phyloP scores from a whole-genome alignment of 305 asterid species.

The Fraxinus greggii region DNA sequence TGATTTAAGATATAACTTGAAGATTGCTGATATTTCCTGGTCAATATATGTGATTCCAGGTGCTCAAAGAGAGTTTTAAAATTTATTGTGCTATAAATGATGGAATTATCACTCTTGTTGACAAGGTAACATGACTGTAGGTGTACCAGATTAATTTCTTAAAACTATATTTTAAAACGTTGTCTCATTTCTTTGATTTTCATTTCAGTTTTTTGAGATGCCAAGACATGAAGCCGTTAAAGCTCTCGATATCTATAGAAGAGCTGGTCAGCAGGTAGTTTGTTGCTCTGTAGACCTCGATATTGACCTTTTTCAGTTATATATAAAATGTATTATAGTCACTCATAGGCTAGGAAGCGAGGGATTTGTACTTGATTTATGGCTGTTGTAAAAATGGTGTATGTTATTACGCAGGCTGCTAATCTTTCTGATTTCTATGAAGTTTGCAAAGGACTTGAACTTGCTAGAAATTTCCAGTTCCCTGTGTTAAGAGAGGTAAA shows the following conservation, averaged over 20 bases:
- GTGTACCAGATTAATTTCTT: constrained; percentile 6
- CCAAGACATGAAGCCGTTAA: constrained; percentile 95
- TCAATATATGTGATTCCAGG: constrained; percentile 41
- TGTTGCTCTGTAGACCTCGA: not conserved
- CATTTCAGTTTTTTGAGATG: constrained; percentile 92
- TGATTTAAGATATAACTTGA: not conserved
- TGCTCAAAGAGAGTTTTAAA: constrained; percentile 96
- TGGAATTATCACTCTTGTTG: constrained; percentile 95
- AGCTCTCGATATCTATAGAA: constrained; percentile 87
- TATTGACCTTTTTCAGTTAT: constrained; percentile 4
- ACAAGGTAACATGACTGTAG: constrained; percentile 62
- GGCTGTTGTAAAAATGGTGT: not conserved
- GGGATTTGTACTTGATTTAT: constrained; percentile 7
- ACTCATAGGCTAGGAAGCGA: constrained; percentile 3
- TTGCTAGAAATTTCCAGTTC: constrained; percentile 95
- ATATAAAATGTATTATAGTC: constrained; percentile 5
- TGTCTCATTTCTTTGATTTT: constrained; percentile 19
- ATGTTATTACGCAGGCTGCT: constrained; percentile 56
- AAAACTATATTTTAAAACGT: not conserved
- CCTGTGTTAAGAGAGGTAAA: constrained; percentile 84
- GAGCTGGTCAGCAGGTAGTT: constrained; percentile 96
- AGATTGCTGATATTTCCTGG: not conserved
- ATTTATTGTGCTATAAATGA: constrained; percentile 93
- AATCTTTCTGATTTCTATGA: constrained; percentile 93
- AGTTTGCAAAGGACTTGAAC: constrained; percentile 91